These are phyloP conservation scores for Debaryomyces coudertii DNA, from an alignment of 1,139 yeast species.

Conservation along the genomic window DNA sequence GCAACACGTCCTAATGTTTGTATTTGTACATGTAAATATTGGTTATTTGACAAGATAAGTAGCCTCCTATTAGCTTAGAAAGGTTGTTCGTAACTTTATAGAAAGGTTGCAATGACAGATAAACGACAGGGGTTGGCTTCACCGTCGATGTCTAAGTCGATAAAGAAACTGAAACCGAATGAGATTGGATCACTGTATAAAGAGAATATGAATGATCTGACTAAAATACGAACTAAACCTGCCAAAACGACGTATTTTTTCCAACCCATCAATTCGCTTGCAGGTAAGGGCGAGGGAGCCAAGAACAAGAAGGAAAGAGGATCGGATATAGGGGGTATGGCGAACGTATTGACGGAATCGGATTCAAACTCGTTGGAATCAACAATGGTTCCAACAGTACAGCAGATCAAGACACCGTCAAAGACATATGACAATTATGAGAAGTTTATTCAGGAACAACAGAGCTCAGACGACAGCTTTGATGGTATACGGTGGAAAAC, in stretches of 20 bases:
- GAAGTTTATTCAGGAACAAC: conserved; percentile 20
- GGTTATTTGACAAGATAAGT: background rate
- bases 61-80: background rate
- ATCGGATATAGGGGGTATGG: background rate
- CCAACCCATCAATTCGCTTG: conserved; percentile 37
- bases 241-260: conserved; percentile 42
- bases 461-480: conserved; percentile 51
- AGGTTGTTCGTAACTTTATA: background rate
- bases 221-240: conserved; percentile 16
- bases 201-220: conserved; percentile 8
- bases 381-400: background rate
- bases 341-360: conserved; percentile 1
- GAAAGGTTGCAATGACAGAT: conserved; percentile 1
- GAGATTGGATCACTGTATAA: background rate
- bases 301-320: background rate
- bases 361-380: background rate
- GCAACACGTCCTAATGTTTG: conserved; percentile 11
- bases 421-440: conserved; percentile 3
- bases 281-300: conserved; percentile 2
- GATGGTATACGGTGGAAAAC: conserved; percentile 50
- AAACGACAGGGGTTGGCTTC: background rate
- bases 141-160: background rate
- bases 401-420: conserved; percentile 3
- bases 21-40: conserved; percentile 9
- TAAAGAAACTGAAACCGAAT: background rate